Percentiles rank a stretch among this genome's conserved stretches.
Conservation (phyloP, 176 grass and related monocot species). For the Leersia perrieri region DNA sequence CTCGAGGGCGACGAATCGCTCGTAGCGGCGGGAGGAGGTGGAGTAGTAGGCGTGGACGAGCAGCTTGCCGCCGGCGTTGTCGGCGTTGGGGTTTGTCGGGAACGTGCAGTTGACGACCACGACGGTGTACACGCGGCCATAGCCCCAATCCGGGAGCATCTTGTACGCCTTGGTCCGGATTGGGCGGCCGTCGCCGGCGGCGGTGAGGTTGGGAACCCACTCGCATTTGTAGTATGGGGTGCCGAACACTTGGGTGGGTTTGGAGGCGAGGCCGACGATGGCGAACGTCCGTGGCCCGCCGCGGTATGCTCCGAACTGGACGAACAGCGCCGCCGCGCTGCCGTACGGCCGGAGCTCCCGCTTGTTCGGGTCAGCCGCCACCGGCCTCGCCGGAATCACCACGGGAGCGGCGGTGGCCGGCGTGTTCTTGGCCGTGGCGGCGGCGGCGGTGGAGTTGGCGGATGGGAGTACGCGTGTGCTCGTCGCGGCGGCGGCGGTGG, state of each 20-base stretch:
- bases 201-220: constrained; percentile 55
- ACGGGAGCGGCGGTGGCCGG: neutral
- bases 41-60: constrained; percentile 92
- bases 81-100: constrained; percentile 65
- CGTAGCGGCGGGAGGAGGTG: constrained; percentile 60
- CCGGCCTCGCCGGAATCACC: neutral
- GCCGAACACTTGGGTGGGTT: constrained; percentile 74
- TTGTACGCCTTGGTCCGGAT: constrained; percentile 81
- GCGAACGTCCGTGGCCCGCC: constrained; percentile 78
- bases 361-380: constrained; percentile 55
- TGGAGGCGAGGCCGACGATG: constrained; percentile 72
- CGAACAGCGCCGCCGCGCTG: constrained; percentile 76
- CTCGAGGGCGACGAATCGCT: constrained; percentile 74
- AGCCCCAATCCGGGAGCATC: constrained; percentile 94
- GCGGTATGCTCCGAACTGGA: constrained; percentile 88
- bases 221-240: constrained; percentile 96
- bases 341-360: constrained; percentile 64
- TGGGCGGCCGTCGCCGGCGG: constrained; percentile 43
- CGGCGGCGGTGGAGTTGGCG: neutral
- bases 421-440: neutral
- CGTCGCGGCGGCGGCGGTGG: neutral
- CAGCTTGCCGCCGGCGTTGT: constrained; percentile 75
- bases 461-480: neutral
- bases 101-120: constrained; percentile 96
- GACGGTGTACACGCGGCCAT: constrained; percentile 85